Evolutionary conservation across 2,329 filamentous ascomycete species (phyloP), one percentile per base, ranked within the genome.

Genomic region (Aureobasidium sp.): DNA sequence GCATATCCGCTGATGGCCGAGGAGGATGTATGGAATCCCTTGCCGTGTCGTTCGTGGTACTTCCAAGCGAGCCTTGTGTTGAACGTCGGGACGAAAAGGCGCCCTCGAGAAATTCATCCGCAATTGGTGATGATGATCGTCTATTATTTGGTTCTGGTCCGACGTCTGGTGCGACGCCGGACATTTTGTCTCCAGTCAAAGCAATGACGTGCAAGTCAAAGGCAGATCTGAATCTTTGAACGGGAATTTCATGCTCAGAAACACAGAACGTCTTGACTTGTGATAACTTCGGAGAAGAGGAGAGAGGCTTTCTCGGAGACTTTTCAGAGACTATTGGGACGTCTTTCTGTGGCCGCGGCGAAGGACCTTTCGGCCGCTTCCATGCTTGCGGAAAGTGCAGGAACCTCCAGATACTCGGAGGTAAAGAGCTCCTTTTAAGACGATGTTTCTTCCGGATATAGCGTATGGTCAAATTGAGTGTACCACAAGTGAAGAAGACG

Each of bases 181-280:
- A 3, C n/a, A 10, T 6, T 16, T 32, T 16, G 16, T 47, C 41
- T 17, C 40, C 32, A n/a, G 51, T 53, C 39, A 53, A 41, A 2
- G 10, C 32, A 12, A 47, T 14, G 12, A 45, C 30, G 10, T 41
- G 40, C 25, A 44, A 11, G 34, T 53, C 51, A 22, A 53, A 45
- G 11, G 3, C 47, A 14, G 25, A 45, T 12, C 29, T 40, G 22
- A 29, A 34, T n/a, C 34, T 24, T 17, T 41, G 22, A 12, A 41
- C 19, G 4, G 37, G 48, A 25, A 52, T 34, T 14, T 42, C 51
- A 14, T 53, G 27, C 21, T 53, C 51, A 10, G 51, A 53, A n/a
- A 53, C 40, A 32, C 51, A 53, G 16, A 53, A 52, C 1, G 38
- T 34, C 29, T 42, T 52, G 21, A 52, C 30, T n/a, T 21, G 16